A percentile compares a stretch with the other conserved stretches of the same genome.
Conservation (phyloP, 805 yeast genomes). For the Kodamaea kakaduensis region DNA sequence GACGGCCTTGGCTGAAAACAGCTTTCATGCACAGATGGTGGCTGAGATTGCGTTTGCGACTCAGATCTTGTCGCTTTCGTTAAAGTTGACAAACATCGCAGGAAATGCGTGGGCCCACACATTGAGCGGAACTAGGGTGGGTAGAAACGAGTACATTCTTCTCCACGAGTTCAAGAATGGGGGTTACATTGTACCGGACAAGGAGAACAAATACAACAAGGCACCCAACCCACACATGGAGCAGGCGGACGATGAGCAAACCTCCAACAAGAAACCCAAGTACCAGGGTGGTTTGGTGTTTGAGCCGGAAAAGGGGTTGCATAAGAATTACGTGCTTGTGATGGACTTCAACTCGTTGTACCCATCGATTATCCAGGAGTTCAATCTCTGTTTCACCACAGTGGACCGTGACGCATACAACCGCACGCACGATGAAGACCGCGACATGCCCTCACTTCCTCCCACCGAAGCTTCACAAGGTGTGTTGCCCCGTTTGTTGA, state of each 20-base stretch:
- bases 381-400: conserved; percentile 94
- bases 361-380: conserved; percentile 96
- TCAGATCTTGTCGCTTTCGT: conserved; percentile 84
- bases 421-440: conserved; percentile 46
- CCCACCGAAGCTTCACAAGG: conserved; percentile 58
- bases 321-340: conserved; percentile 81
- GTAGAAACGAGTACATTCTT: conserved; percentile 89
- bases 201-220: conserved; percentile 46
- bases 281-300: conserved; percentile 92
- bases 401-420: conserved; percentile 63
- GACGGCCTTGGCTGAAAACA: conserved; percentile 68
- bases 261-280: conserved; percentile 63
- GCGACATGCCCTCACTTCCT: conserved; percentile 67
- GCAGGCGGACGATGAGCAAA: conserved; percentile 38
- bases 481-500: conserved; percentile 79
- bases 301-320: conserved; percentile 94
- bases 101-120: conserved; percentile 98
- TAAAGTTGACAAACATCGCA: conserved; percentile 86
- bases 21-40: conserved; percentile 60
- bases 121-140: conserved; percentile 90
- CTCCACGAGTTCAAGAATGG: conserved; percentile 84
- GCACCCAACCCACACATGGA: conserved; percentile 30
- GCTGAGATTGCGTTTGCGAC: conserved; percentile 76
- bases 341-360: conserved; percentile 98
- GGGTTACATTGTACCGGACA: conserved; percentile 85